Percentiles rank a stretch among this genome's conserved stretches.
Evolutionary conservation across 352 stramenopile genomes (phyloP).

Genomic region (Phytophthora agathidicida): DNA sequence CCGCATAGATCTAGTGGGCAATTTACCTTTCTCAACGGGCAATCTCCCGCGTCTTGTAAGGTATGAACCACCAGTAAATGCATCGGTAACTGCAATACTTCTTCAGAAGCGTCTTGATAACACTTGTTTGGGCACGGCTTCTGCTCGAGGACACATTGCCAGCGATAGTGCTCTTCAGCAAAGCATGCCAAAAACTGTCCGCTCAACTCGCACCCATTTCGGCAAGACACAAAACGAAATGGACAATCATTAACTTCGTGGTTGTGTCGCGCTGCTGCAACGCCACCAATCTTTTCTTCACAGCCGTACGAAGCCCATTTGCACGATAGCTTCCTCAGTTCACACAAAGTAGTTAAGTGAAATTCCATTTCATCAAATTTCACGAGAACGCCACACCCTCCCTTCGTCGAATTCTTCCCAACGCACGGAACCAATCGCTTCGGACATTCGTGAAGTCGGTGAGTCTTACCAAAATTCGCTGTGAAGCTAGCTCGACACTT

Average conservation of each 20-base stretch:
- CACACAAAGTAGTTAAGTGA: constrained; percentile 59
- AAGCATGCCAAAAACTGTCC: constrained; percentile 55
- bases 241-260: constrained; percentile 69
- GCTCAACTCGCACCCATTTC: constrained; percentile 54
- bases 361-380: constrained; percentile 62
- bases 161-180: constrained; percentile 60
- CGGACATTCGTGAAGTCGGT: constrained; percentile 48
- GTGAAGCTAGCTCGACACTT: constrained; percentile 48
- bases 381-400: constrained; percentile 56
- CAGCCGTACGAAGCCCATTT: constrained; percentile 65
- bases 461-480: constrained; percentile 44
- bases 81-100: constrained; percentile 19
- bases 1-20: constrained; percentile 74
- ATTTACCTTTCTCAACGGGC: constrained; percentile 31
- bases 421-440: constrained; percentile 63
- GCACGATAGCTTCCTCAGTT: constrained; percentile 48
- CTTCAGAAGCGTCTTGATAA: not conserved
- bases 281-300: constrained; percentile 42
- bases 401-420: constrained; percentile 3
- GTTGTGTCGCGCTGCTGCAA: constrained; percentile 41
- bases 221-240: constrained; percentile 56
- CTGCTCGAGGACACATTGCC: constrained; percentile 65
- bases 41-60: constrained; percentile 54
- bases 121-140: constrained; percentile 48
- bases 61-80: constrained; percentile 56